Percentiles rank a stretch among this genome's conserved stretches.
Evolutionary conservation across 2,329 filamentous ascomycete species (phyloP).

Genomic region (Colletotrichum sp.): DNA sequence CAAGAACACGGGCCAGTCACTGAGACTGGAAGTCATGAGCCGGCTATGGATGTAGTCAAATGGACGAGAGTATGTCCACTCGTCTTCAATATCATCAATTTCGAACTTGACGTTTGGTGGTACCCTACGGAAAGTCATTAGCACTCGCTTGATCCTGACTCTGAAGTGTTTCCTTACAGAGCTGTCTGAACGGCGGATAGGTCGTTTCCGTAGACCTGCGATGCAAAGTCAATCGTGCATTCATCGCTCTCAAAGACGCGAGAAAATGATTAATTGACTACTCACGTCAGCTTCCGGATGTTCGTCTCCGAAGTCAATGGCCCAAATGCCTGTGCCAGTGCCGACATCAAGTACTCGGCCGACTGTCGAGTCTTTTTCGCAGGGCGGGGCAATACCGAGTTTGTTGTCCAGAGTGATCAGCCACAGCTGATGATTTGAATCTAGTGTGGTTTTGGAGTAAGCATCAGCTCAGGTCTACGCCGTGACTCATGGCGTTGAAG

Average conservation of each 20-base stretch:
- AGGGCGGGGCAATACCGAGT: slow-evolving; percentile 26
- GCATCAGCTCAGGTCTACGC: too few species aligned
- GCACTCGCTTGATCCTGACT: too few species aligned
- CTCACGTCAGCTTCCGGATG: slow-evolving; percentile 24
- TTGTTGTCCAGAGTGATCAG: background rate
- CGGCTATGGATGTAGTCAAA: slow-evolving; percentile 40
- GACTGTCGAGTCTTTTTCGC: background rate
- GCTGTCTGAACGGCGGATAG: slow-evolving; percentile 33
- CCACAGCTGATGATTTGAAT: background rate
- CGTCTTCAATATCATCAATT: slow-evolving; percentile 37
- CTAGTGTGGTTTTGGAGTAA: too few species aligned
- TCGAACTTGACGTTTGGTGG: slow-evolving; percentile 51
- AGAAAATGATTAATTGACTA: too few species aligned
- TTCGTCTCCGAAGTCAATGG: slow-evolving; percentile 30
- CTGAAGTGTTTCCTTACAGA: background rate
- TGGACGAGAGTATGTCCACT: slow-evolving; percentile 33
- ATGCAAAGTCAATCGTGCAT: too few species aligned
- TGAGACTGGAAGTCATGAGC: slow-evolving; percentile 33
- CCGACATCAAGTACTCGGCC: slow-evolving; percentile 24
- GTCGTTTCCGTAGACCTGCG: slow-evolving; percentile 30
- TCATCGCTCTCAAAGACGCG: too few species aligned
- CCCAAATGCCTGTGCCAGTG: slow-evolving; percentile 28
- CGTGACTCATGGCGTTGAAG: background rate
- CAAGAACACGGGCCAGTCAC: slow-evolving; percentile 40
- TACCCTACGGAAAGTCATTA: too few species aligned